These are phyloP conservation scores for Epichloe gansuensis DNA, from an alignment of 2,329 filamentous ascomycete genomes.

Conservation along the genomic window DNA sequence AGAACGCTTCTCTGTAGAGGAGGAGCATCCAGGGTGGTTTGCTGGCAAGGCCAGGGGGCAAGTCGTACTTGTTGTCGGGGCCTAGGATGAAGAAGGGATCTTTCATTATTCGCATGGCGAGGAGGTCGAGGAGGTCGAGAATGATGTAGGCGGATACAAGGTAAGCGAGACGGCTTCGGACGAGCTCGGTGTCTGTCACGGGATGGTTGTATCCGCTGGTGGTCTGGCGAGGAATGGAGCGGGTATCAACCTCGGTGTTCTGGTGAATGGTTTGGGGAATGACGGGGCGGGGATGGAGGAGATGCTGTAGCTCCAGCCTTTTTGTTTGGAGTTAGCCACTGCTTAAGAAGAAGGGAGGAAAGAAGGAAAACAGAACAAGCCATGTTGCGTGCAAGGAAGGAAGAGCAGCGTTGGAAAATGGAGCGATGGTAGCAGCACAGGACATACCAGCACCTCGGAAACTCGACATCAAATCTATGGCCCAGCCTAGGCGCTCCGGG, in stretches of 20 bases:
- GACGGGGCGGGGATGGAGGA: constrained; percentile 33
- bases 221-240: constrained; percentile 29
- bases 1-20: constrained; percentile 44
- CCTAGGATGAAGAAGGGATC: constrained; percentile 67
- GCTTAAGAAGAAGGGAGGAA: not conserved
- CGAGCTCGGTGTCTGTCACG: constrained; percentile 30
- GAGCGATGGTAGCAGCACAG: not conserved
- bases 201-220: constrained; percentile 33
- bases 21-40: constrained; percentile 35
- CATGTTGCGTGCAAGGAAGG: no score
- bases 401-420: not conserved
- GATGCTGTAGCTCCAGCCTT: constrained; percentile 47
- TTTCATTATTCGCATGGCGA: constrained; percentile 56
- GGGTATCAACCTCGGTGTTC: constrained; percentile 27
- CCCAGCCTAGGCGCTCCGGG: constrained; percentile 40
- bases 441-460: constrained; percentile 42
- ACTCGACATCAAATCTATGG: constrained; percentile 39
- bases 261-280: constrained; percentile 21
- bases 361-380: not conserved
- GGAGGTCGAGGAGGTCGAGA: constrained; percentile 58
- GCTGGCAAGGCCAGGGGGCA: constrained; percentile 30
- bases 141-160: constrained; percentile 49
- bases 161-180: constrained; percentile 30
- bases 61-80: constrained; percentile 21
- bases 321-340: not conserved